phyloP scores from a whole-genome alignment of 345 rosid species.

The Moricandia moricandioides region DNA sequence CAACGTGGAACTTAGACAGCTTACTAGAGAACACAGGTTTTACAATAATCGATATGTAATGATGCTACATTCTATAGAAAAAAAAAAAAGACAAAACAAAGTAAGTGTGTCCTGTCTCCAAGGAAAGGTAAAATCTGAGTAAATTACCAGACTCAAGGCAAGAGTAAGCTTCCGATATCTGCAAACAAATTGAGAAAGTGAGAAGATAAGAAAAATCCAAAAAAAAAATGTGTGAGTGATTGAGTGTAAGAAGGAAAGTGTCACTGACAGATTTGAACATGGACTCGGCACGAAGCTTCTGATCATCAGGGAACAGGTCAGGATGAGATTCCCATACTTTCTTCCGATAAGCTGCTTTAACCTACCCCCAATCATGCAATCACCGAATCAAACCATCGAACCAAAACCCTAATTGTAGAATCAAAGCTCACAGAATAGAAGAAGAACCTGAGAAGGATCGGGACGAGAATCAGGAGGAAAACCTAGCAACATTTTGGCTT shows the following conservation, averaged over 20 bases:
- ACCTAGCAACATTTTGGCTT: conserved; percentile 71
- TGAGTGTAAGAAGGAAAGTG: too few relatives aligned
- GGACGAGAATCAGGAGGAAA: conserved; percentile 71
- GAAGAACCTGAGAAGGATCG: conserved; percentile 54
- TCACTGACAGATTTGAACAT: conserved; percentile 59
- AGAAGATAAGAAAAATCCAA: neutral
- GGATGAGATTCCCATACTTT: conserved; percentile 92
- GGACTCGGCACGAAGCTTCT: conserved; percentile 69
- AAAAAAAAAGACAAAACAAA: neutral
- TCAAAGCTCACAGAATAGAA: neutral
- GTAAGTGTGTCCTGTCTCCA: neutral
- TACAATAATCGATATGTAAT: neutral
- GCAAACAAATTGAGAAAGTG: conserved; percentile 24
- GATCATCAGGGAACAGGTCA: conserved; percentile 70
- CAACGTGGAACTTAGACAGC: neutral
- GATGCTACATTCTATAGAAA: neutral
- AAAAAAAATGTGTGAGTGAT: neutral
- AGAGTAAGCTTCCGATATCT: conserved; percentile 72
- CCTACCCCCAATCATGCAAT: conserved; percentile 35
- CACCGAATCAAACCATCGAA: neutral
- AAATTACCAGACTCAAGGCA: conserved; percentile 59
- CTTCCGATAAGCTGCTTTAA: conserved; percentile 78
- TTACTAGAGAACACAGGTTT: neutral
- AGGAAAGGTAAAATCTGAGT: neutral
- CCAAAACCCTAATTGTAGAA: neutral